A percentile compares a stretch with the other conserved stretches of the same genome.
Conservation (phyloP, 2,329 filamentous ascomycete genomes). For the Xylariaceae sp. region DNA sequence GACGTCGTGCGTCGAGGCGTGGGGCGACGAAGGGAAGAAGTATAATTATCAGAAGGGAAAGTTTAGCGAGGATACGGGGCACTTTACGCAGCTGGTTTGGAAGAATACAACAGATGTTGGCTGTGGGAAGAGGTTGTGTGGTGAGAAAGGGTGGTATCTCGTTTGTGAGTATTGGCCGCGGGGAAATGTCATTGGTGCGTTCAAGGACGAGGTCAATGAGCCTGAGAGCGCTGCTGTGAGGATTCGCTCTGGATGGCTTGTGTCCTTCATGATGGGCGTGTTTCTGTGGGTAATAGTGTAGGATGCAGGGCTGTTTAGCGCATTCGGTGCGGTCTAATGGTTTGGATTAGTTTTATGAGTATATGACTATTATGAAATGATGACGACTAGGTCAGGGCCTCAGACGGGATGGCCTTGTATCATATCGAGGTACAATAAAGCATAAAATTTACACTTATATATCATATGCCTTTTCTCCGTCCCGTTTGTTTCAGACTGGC, state of each 20-base stretch:
- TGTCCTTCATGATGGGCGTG: neutral
- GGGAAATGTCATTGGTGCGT: slow-evolving; percentile 67
- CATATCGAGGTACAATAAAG: no score
- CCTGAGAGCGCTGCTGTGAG: slow-evolving; percentile 4
- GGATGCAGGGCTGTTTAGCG: neutral
- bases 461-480: no score
- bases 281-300: slow-evolving; percentile 6
- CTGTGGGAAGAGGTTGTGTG: slow-evolving; percentile 56
- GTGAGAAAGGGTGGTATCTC: slow-evolving; percentile 60
- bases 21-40: slow-evolving; percentile 65
- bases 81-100: slow-evolving; percentile 80
- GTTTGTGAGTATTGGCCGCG: slow-evolving; percentile 74
- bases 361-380: no score
- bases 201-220: slow-evolving; percentile 52
- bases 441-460: no score
- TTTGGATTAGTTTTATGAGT: neutral
- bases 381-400: no score
- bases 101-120: slow-evolving; percentile 65
- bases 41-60: slow-evolving; percentile 66
- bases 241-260: neutral
- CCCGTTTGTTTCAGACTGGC: no score
- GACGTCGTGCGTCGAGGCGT: slow-evolving; percentile 65
- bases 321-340: neutral
- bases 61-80: slow-evolving; percentile 67
- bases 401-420: no score